Evolutionary conservation across 805 yeast species (phyloP).

Genomic region (Brettanomyces bruxellensis): DNA sequence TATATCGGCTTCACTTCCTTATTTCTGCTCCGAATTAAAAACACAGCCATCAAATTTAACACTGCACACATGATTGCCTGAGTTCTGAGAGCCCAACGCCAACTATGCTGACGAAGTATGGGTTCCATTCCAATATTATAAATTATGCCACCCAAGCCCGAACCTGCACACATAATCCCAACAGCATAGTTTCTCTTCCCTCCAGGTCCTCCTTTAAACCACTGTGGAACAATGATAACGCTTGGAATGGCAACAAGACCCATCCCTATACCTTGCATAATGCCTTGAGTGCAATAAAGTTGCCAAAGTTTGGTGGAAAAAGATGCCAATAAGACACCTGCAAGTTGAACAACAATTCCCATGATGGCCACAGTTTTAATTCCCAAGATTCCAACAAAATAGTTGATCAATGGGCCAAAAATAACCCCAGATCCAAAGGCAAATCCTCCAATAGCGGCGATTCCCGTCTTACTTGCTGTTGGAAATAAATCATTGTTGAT

Average conservation of each 20-base stretch:
- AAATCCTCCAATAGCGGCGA: slow-evolving; percentile 61
- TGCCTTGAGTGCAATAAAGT: slow-evolving; percentile 59
- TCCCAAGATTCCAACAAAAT: slow-evolving; percentile 36
- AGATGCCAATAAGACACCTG: slow-evolving; percentile 52
- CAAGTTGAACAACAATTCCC: slow-evolving; percentile 44
- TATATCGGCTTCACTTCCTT: slow-evolving; percentile 26
- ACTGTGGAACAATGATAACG: slow-evolving; percentile 53
- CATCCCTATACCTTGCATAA: slow-evolving; percentile 49
- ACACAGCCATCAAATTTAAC: slow-evolving; percentile 25
- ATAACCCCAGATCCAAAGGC: slow-evolving; percentile 48
- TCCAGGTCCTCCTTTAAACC: slow-evolving; percentile 37
- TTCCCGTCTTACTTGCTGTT: slow-evolving; percentile 50
- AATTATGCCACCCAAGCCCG: slow-evolving; percentile 44
- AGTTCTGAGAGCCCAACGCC: slow-evolving; percentile 42
- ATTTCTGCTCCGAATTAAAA: slow-evolving; percentile 30
- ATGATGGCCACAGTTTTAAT: slow-evolving; percentile 30
- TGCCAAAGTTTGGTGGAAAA: slow-evolving; percentile 56
- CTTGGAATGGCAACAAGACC: slow-evolving; percentile 53
- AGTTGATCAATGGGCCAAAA: slow-evolving; percentile 41
- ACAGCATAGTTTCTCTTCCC: slow-evolving; percentile 49
- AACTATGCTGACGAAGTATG: slow-evolving; percentile 28
- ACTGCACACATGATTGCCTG: slow-evolving; percentile 33
- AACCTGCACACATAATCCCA: slow-evolving; percentile 40
- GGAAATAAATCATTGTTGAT: slow-evolving; percentile 39
- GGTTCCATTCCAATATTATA: slow-evolving; percentile 41